These are phyloP conservation scores for Hymenoscyphus repandus DNA, from an alignment of 2,329 filamentous ascomycete species.

Conservation along the genomic window DNA sequence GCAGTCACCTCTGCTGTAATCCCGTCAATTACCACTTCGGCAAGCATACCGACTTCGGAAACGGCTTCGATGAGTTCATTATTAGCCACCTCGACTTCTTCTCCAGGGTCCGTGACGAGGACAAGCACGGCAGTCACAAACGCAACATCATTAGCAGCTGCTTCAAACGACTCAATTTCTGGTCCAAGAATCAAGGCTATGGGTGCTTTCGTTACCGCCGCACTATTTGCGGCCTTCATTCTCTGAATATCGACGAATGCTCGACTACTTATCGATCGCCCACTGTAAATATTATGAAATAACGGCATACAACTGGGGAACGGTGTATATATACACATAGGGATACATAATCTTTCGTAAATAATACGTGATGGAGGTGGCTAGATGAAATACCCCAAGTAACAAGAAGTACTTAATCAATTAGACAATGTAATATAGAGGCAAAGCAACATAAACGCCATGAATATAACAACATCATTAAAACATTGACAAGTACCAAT, in stretches of 20 bases:
- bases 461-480: neutral
- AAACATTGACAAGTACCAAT: neutral
- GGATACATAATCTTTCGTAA: no score
- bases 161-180: neutral
- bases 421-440: neutral
- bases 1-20: neutral
- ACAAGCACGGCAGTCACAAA: neutral
- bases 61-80: neutral
- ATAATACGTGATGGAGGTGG: no score
- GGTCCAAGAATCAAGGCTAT: constrained; percentile 4
- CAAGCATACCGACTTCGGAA: neutral
- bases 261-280: no score
- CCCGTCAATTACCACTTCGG: neutral
- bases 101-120: neutral
- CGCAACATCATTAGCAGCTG: constrained; percentile 7
- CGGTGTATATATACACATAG: neutral
- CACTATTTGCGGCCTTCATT: constrained; percentile 19
- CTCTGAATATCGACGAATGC: constrained; percentile 10
- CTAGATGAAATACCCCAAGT: no score
- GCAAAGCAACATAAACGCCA: neutral
- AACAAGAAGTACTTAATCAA: neutral
- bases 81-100: neutral
- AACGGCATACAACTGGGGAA: neutral
- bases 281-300: neutral
- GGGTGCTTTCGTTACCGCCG: constrained; percentile 14